Evolutionary conservation across 2,329 filamentous ascomycete genomes (phyloP).

Genomic region (Chalaropsis ovoidea): DNA sequence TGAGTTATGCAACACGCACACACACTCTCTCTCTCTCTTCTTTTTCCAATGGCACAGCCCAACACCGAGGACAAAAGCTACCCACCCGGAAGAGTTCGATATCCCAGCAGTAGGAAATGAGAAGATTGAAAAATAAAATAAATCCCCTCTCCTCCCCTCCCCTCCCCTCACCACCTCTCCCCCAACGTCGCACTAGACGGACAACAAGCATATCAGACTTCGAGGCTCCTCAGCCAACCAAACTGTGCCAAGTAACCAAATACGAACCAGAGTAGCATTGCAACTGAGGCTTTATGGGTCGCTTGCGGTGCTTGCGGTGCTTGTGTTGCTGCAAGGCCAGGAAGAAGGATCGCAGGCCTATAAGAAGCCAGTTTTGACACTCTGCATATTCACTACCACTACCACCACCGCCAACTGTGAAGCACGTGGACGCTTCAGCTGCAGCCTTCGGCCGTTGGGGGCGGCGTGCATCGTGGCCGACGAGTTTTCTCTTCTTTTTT

Average conservation of each 20-base stretch:
- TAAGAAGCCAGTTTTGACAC: background rate
- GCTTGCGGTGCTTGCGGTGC: no score
- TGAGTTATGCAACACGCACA: background rate
- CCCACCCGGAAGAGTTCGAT: background rate
- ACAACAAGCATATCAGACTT: background rate
- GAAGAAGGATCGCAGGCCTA: background rate
- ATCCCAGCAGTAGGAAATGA: background rate
- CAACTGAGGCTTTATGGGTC: slow-evolving; percentile 8
- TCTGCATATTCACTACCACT: no score
- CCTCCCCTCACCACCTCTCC: no score
- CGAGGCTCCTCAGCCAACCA: slow-evolving; percentile 8
- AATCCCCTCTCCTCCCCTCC: no score
- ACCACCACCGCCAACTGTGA: no score
- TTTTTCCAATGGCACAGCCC: background rate
- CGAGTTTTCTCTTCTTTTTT: background rate
- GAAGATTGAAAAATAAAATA: background rate
- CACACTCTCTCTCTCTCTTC: background rate
- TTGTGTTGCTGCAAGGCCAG: background rate
- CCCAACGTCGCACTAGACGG: background rate
- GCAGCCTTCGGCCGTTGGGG: background rate
- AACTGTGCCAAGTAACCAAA: slow-evolving; percentile 3
- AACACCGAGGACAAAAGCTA: background rate
- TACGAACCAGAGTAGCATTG: slow-evolving; percentile 10
- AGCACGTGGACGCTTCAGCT: background rate
- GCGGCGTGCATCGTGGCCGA: background rate